Base-by-base conservation (phyloP, 805 yeast species). In the Pichia sporocuriosa region DNA sequence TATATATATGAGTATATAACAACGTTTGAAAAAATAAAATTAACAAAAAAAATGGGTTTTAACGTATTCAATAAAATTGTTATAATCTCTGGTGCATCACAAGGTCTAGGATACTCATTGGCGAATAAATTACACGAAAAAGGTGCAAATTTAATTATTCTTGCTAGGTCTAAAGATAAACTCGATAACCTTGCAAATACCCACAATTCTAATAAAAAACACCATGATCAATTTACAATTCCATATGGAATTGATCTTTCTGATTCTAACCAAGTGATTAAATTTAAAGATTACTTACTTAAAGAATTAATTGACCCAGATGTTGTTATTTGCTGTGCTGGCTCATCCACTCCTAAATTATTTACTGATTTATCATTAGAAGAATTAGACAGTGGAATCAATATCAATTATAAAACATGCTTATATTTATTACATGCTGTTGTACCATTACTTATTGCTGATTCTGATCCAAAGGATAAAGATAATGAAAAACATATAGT, bases 21-120 rank as follows among this genome's bases (percentile, higher is more conserved):
- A n/a, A n/a, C n/a, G n/a, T n/a, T n/a, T n/a, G n/a, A n/a, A n/a
- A n/a, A n/a, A n/a, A n/a, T n/a, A n/a, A n/a, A n/a, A n/a, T n/a
- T n/a, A n/a, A n/a, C n/a, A n/a, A n/a, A n/a, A n/a, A n/a, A n/a
- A 23, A 43, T 43, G 46, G 31, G 29, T 19, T 55, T 56, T 28
- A 45, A 42, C 12, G 66, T 74, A 10, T 65, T 70, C 38, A 72
- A 73, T 22, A 74, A 72, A 55, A 57, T 74, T 1, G 88, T 82
- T 3, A 70, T 90, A 15, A 71, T 90, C n/a, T 76, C 95, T 0
- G 98, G 98, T 4, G 97, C 87, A 0, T 87, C 96, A 0, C 98
- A 90, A 56, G 98, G 98, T 0, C 67, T 90, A 1, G 98, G 98
- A 0, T 79, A 79, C 3, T 84, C 82, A 29, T 61, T 90, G 43